A percentile compares a stretch with the other conserved stretches of the same genome.
phyloP scores from a whole-genome alignment of 257 asterid species.

The Coffea eugenioides region DNA sequence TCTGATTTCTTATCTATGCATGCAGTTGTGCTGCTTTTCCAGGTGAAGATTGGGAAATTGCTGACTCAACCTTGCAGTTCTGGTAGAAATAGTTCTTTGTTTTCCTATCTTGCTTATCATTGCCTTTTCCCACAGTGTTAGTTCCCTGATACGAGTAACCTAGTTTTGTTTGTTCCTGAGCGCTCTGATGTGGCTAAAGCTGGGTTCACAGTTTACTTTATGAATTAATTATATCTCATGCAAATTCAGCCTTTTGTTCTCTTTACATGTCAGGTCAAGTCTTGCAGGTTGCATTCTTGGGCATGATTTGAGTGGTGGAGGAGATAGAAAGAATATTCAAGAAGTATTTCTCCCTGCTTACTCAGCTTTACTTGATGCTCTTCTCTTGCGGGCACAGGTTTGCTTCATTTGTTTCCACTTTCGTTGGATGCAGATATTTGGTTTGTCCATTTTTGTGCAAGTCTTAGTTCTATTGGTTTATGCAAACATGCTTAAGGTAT shows the following conservation, averaged over 20 bases:
- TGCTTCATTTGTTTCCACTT: conserved; percentile 17
- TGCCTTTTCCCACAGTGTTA: background rate
- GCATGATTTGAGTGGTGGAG: conserved; percentile 45
- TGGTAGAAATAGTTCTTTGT: conserved; percentile 47
- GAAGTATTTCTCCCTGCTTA: conserved; percentile 61
- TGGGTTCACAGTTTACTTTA: background rate
- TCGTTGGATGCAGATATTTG: background rate
- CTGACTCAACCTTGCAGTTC: conserved; percentile 82
- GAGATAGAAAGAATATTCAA: conserved; percentile 46
- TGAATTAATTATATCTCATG: background rate
- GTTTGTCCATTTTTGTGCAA: background rate
- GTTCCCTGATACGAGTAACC: background rate
- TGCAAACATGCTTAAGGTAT: background rate
- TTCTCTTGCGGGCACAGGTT: conserved; percentile 78
- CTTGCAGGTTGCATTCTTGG: conserved; percentile 71
- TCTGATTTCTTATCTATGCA: conserved; percentile 11
- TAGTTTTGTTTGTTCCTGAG: background rate
- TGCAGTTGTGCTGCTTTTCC: conserved; percentile 79
- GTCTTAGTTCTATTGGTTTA: background rate
- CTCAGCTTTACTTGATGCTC: conserved; percentile 71
- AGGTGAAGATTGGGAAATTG: conserved; percentile 89
- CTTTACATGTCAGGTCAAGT: conserved; percentile 62
- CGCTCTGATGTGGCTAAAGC: background rate
- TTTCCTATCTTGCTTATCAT: background rate
- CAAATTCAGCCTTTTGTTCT: conserved; percentile 10